These are phyloP conservation scores for Cryptococcus sp. DNA, from an alignment of 1,284 basidiomycete species.

Conservation along the genomic window DNA sequence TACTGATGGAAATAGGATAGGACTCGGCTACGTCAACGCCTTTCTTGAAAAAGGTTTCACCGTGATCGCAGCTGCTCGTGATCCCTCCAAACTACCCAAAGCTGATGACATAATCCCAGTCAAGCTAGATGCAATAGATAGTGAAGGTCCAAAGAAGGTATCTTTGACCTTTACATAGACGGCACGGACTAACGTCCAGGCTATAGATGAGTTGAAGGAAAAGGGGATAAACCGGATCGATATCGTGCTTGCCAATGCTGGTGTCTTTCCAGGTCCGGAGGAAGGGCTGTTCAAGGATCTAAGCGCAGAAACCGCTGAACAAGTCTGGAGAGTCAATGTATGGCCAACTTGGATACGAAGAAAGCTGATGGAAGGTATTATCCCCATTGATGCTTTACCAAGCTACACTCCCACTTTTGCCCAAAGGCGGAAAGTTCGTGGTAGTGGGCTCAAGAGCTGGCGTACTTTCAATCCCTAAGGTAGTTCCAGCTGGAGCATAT, in stretches of 20 bases:
- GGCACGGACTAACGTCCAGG: no score
- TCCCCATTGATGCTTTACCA: constrained; percentile 21
- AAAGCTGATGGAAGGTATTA: constrained; percentile 3
- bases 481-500: constrained; percentile 9
- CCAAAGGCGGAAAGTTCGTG: constrained; percentile 14
- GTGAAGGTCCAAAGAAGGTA: not conserved
- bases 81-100: not conserved
- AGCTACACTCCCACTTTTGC: constrained; percentile 13
- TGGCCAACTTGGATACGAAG: not conserved
- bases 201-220: constrained; percentile 11
- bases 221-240: constrained; percentile 13
- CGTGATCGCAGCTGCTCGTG: not conserved
- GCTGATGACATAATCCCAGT: not conserved
- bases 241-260: constrained; percentile 23
- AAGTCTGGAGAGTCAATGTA: constrained; percentile 7
- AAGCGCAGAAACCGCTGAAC: constrained; percentile 3
- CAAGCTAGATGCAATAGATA: not conserved
- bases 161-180: not conserved
- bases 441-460: constrained; percentile 14
- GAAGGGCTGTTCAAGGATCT: constrained; percentile 2
- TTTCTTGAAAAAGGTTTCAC: not conserved
- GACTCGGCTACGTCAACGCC: not conserved
- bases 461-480: constrained; percentile 3
- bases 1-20: not conserved
- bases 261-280: constrained; percentile 2